Evolutionary conservation across 129 eudicot species (phyloP).

Genomic region (Helianthus annuus): DNA sequence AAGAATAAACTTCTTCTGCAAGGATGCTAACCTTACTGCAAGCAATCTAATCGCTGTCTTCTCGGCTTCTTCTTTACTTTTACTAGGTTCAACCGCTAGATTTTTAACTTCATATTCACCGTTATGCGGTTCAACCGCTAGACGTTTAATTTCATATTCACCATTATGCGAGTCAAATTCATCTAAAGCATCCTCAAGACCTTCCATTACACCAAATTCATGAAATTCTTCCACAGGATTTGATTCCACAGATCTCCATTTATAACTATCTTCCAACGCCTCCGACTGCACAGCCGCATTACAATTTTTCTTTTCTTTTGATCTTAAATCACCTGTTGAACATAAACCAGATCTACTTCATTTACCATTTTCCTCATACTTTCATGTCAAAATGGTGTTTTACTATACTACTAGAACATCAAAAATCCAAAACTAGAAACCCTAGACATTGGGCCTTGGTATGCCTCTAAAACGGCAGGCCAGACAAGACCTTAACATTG

Average conservation of each 20-base stretch:
- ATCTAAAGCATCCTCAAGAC: conserved; percentile 36
- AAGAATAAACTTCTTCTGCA: conserved; percentile 10
- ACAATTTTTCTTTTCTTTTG: conserved; percentile 6
- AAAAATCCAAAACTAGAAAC: conserved; percentile 5
- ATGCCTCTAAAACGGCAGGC: too few relatives aligned
- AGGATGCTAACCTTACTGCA: conserved; percentile 56
- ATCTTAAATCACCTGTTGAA: conserved; percentile 18
- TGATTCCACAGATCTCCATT: conserved; percentile 21
- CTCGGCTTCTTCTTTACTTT: conserved; percentile 54
- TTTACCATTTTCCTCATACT: not conserved
- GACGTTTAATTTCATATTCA: conserved; percentile 18
- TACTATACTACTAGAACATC: not conserved
- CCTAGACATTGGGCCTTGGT: not conserved
- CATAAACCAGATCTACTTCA: conserved; percentile 17
- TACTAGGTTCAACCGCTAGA: conserved; percentile 25
- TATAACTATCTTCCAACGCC: conserved; percentile 29
- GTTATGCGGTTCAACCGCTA: conserved; percentile 5
- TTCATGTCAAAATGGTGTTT: not conserved
- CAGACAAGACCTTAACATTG: too few relatives aligned
- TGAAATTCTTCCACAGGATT: conserved; percentile 17
- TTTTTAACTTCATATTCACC: conserved; percentile 22
- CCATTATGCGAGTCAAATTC: conserved; percentile 26
- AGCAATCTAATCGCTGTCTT: conserved; percentile 50
- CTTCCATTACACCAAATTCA: conserved; percentile 43
- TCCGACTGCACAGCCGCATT: conserved; percentile 24